Evolutionary conservation across 2,329 filamentous ascomycete genomes (phyloP), one percentile per base, ranked within the genome.

Genomic region (Botrytis cinerea): DNA sequence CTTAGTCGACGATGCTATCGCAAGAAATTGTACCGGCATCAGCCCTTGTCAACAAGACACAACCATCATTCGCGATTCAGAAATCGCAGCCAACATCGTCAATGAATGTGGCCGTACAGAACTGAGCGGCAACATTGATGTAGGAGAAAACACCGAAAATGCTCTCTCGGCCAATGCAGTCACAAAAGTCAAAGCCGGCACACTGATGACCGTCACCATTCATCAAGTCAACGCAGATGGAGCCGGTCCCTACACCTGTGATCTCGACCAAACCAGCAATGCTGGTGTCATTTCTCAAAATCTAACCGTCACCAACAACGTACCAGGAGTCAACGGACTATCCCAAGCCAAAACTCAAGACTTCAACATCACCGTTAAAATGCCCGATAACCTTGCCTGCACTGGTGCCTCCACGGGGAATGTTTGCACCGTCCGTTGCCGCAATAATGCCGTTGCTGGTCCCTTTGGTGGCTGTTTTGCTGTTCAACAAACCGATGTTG

Each of bases 41-140:
- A 89, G 85, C 79, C 90, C 90, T 35, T 92, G 90, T 84, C 89
- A 92, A 78, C 87, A 89, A 75, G 90, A 92, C 73, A 84, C 88
- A 18, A 90, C 88, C 71, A 85, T 91, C 78, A 91, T 92, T 81
- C 85, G 86, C 70, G 87, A 89, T 73, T 85, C 85, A 25, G 84
- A 89, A 82, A 86, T 88, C 77, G 75, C 76, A 10, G 81, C 83
- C 71, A 87, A 88, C 77, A 80, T 86, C 12, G 87, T 88, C 67
- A 89, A 88, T 77, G 84, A 87, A 73, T 92, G 90, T 78, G 90
- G 90, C 62, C 86, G 89, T 75, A 92, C 89, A 14, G 84, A 90
- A 79, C 79, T 88, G 66, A 78, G 83, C 71, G 90, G 90, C 63
- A 88, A 87, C 82, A 91, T 92, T 78, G 87, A 91, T 75, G 84